phyloP scores from a whole-genome alignment of 257 asterid genomes.

The Capsicum chinense region DNA sequence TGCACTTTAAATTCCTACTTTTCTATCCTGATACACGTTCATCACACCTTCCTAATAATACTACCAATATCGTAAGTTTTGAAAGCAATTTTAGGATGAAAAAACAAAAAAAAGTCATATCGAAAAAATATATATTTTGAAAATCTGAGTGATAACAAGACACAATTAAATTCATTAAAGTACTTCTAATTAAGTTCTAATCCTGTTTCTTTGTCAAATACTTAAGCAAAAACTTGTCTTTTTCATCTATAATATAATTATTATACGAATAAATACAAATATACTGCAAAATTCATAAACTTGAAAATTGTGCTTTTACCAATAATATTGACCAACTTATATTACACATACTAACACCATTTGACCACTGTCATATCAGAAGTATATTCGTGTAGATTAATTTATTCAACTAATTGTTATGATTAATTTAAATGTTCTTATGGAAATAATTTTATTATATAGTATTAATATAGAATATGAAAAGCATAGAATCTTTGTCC shows the following conservation, averaged over 20 bases:
- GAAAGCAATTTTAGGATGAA: background rate
- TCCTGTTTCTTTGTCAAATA: conserved; percentile 48
- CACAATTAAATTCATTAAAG: background rate
- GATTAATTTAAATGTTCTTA: background rate
- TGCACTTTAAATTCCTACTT: too few species aligned
- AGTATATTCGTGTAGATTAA: conserved; percentile 7
- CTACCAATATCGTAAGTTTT: background rate
- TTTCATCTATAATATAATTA: background rate
- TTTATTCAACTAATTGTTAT: conserved; percentile 4
- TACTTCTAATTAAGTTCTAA: conserved; percentile 25
- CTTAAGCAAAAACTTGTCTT: conserved; percentile 27
- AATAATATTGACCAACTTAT: background rate
- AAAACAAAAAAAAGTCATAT: too few species aligned
- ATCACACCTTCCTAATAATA: too few species aligned
- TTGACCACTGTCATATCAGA: conserved; percentile 17
- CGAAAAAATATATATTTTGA: background rate
- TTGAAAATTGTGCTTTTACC: conserved; percentile 10
- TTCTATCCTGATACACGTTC: too few species aligned
- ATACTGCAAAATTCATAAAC: conserved; percentile 5
- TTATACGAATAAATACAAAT: conserved; percentile 12
- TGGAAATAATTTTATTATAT: background rate
- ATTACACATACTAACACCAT: background rate
- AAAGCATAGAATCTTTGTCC: conserved; percentile 46
- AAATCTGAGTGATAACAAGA: background rate
- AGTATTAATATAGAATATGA: conserved; percentile 1